Evolutionary conservation across 2,329 filamentous ascomycete genomes (phyloP).

Genomic region (Pseudogymnoascus sp.): DNA sequence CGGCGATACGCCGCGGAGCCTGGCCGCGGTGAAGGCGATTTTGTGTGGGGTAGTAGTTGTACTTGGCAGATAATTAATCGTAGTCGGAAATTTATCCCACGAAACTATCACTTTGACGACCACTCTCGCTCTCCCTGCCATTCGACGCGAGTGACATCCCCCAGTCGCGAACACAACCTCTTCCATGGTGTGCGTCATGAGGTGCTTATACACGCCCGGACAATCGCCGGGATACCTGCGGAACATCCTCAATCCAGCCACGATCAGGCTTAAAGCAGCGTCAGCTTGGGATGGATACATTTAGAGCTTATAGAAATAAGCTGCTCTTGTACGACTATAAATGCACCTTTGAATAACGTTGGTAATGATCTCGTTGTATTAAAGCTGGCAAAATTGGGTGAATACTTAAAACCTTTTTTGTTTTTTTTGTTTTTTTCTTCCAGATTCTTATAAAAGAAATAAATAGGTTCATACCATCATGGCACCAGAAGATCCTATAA

Average conservation of each 20-base stretch:
- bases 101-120: no score
- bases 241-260: not conserved
- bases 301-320: not conserved
- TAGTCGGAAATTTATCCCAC: no score
- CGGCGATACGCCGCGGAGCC: not conserved
- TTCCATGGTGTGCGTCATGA: not conserved
- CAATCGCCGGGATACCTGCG: not conserved
- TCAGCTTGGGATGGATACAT: not conserved
- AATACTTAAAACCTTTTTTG: not conserved
- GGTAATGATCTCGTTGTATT: not conserved
- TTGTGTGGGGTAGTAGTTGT: not conserved
- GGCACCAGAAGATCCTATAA: conserved; percentile 4
- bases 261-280: not conserved
- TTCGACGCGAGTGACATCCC: no score
- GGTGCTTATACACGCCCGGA: not conserved
- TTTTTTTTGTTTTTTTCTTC: no score
- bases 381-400: not conserved
- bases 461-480: not conserved
- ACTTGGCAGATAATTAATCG: not conserved
- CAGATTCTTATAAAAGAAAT: not conserved
- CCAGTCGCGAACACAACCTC: no score
- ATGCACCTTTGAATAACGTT: not conserved
- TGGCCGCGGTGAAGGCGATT: not conserved
- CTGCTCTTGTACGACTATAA: not conserved
- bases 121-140: no score